Conservation (phyloP, 2,329 filamentous ascomycete genomes). For the Fusarium mexicanum region DNA sequence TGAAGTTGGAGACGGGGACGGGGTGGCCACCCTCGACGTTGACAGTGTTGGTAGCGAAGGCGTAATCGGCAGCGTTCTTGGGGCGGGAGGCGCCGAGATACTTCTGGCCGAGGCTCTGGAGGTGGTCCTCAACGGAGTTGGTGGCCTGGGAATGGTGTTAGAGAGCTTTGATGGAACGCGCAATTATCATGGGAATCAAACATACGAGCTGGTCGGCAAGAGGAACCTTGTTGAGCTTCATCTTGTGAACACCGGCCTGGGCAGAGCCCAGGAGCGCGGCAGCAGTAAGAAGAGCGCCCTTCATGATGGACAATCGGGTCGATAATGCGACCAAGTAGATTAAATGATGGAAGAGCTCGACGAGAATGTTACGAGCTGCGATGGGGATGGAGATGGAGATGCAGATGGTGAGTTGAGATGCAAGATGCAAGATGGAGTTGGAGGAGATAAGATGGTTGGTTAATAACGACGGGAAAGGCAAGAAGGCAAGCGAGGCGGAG, state of each 20-base stretch:
- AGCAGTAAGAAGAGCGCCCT: conserved; percentile 82
- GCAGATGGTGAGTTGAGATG: conserved; percentile 20
- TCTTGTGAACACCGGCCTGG: conserved; percentile 89
- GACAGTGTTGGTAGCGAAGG: conserved; percentile 80
- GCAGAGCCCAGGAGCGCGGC: conserved; percentile 83
- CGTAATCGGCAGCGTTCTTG: conserved; percentile 73
- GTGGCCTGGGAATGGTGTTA: conserved; percentile 65
- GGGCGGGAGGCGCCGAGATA: conserved; percentile 82
- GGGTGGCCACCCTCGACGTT: conserved; percentile 75
- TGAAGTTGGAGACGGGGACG: conserved; percentile 94
- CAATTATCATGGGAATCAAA: conserved; percentile 33
- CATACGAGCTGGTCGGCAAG: conserved; percentile 91
- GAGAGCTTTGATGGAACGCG: not conserved
- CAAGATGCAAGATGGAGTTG: conserved; percentile 35
- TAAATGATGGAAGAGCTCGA: conserved; percentile 4
- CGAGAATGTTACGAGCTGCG: conserved; percentile 16
- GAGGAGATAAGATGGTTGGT: conserved; percentile 40
- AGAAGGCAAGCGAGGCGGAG: conserved; percentile 32
- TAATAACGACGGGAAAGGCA: conserved; percentile 6
- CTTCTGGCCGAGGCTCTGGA: conserved; percentile 89
- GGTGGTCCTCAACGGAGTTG: conserved; percentile 82
- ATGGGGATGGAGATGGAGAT: conserved; percentile 11
- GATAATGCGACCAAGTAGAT: conserved; percentile 20
- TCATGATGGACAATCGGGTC: conserved; percentile 71
- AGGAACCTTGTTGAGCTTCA: conserved; percentile 97